Percentiles rank a stretch among this genome's conserved stretches.
Conservation (phyloP, 140 eudicot species). For the Cichorium intybus region DNA sequence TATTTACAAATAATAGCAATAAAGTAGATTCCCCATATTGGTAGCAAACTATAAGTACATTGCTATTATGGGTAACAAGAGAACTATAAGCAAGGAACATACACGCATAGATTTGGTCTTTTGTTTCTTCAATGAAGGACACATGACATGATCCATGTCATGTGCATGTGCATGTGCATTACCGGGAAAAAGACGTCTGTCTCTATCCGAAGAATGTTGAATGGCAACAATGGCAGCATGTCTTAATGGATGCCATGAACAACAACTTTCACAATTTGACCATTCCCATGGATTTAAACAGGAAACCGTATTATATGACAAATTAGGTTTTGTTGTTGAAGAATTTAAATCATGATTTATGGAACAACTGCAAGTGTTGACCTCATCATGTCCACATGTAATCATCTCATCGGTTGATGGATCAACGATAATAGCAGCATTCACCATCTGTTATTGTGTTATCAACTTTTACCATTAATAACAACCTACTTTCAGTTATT, state of each 20-base stretch:
- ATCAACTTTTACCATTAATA: background rate
- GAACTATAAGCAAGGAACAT: constrained; percentile 27
- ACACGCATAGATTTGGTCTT: constrained; percentile 48
- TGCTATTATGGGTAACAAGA: background rate
- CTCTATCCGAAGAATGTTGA: constrained; percentile 81
- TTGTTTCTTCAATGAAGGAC: constrained; percentile 63
- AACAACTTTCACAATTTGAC: constrained; percentile 41
- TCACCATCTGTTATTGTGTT: constrained; percentile 81
- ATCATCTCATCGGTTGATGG: constrained; percentile 68
- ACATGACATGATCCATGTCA: constrained; percentile 32
- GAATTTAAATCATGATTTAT: constrained; percentile 23
- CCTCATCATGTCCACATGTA: constrained; percentile 70
- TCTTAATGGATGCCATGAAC: constrained; percentile 75
- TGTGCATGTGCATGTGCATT: constrained; percentile 27
- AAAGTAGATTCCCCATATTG: background rate
- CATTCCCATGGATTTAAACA: constrained; percentile 87
- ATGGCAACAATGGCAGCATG: constrained; percentile 97
- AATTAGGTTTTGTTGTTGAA: constrained; percentile 28
- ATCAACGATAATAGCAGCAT: constrained; percentile 90
- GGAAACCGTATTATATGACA: constrained; percentile 34
- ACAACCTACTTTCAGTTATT: no score
- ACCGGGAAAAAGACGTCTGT: constrained; percentile 60
- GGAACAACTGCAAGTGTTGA: constrained; percentile 31
- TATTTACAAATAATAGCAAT: background rate
- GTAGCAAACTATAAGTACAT: background rate